A percentile compares a stretch with the other conserved stretches of the same genome.
These are phyloP conservation scores for Manihot esculenta DNA, from an alignment of 441 rosid genomes.

Conservation along the genomic window DNA sequence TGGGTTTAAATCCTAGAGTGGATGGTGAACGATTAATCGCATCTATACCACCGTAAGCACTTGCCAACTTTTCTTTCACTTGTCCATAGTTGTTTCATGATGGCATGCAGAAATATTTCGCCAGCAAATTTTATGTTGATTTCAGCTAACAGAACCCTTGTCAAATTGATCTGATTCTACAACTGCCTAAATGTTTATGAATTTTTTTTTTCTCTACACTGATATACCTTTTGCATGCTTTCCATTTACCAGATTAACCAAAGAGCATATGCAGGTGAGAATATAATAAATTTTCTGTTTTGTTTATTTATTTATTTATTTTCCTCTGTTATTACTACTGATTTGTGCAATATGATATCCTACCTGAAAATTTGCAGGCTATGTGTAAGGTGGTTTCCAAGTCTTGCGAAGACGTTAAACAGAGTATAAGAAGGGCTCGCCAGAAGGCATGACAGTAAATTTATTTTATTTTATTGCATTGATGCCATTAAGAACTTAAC, in stretches of 20 bases:
- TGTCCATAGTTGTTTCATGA: neutral
- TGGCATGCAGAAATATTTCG: neutral
- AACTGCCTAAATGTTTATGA: neutral
- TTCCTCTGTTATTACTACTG: neutral
- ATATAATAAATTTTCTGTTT: conserved; percentile 8
- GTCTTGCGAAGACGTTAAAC: conserved; percentile 88
- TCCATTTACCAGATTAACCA: conserved; percentile 64
- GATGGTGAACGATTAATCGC: conserved; percentile 86
- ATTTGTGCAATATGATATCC: conserved; percentile 12
- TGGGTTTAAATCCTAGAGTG: conserved; percentile 79
- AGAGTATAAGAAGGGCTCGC: conserved; percentile 87
- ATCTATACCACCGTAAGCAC: conserved; percentile 73
- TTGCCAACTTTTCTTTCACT: conserved; percentile 15
- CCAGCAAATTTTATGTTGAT: neutral
- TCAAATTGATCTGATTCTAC: neutral
- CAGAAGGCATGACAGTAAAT: conserved; percentile 55
- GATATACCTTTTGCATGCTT: conserved; percentile 16
- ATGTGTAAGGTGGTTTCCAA: conserved; percentile 83
- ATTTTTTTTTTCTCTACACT: conserved; percentile 23
- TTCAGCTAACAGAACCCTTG: neutral
- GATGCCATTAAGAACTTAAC: neutral
- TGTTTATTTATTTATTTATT: neutral
- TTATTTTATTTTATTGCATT: conserved; percentile 4
- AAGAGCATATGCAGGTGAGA: conserved; percentile 85
- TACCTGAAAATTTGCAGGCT: conserved; percentile 46